phyloP scores from a whole-genome alignment of 2,329 filamentous ascomycete genomes.

The Pseudogymnoascus sp. region DNA sequence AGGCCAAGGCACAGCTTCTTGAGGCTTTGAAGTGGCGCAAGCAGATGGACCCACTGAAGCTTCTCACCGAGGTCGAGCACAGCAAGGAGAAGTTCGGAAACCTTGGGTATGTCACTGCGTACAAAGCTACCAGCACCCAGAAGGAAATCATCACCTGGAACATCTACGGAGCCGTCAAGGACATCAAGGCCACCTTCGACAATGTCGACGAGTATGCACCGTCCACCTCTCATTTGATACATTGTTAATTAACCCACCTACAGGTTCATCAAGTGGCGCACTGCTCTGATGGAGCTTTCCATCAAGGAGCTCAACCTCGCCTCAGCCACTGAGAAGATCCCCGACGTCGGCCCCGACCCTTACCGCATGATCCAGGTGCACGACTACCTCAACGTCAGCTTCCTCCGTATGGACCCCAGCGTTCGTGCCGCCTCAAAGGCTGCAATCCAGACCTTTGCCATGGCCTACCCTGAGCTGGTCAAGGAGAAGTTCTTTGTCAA shows the following conservation, averaged over 20 bases:
- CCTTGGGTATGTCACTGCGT: constrained; percentile 73
- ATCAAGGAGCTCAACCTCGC: constrained; percentile 66
- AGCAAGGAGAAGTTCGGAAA: constrained; percentile 64
- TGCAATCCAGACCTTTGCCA: constrained; percentile 73
- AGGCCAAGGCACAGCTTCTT: constrained; percentile 69
- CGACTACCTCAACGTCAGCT: constrained; percentile 83
- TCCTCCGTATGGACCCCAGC: constrained; percentile 70
- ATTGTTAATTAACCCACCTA: neutral
- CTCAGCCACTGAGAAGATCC: constrained; percentile 62
- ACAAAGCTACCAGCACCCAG: constrained; percentile 44
- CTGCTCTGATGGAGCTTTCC: constrained; percentile 83
- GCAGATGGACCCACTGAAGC: constrained; percentile 61
- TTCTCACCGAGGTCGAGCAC: constrained; percentile 56
- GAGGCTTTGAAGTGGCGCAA: constrained; percentile 80
- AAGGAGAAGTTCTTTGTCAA: constrained; percentile 95
- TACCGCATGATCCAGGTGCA: constrained; percentile 92
- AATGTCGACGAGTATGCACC: constrained; percentile 66
- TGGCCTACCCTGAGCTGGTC: constrained; percentile 82
- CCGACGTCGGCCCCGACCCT: constrained; percentile 65
- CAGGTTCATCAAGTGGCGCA: constrained; percentile 85
- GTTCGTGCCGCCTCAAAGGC: constrained; percentile 71
- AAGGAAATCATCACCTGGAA: constrained; percentile 81
- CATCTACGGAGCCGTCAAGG: constrained; percentile 81
- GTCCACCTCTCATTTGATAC: constrained; percentile 1
- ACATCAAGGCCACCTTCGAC: constrained; percentile 73